These are phyloP conservation scores for Hevea brasiliensis DNA, from an alignment of 345 rosid species.

Conservation along the genomic window DNA sequence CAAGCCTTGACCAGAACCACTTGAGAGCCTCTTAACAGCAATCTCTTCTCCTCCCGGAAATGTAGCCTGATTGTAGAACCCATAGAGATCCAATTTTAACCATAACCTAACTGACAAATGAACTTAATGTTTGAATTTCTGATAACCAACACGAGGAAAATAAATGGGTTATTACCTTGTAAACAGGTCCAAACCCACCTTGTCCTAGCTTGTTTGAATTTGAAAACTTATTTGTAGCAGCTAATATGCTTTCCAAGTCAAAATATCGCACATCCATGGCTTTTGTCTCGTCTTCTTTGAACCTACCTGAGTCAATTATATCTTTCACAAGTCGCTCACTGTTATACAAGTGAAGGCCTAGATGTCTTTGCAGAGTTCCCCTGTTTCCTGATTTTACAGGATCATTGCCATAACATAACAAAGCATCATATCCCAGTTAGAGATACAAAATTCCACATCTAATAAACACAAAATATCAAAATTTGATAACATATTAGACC, in stretches of 20 bases:
- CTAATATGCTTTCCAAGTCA: conserved; percentile 23
- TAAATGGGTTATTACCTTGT: background rate
- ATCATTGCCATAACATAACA: conserved; percentile 3
- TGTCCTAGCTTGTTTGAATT: conserved; percentile 20
- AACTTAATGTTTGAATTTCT: background rate
- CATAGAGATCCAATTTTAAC: background rate
- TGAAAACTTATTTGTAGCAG: conserved; percentile 18
- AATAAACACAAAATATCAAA: too few relatives aligned
- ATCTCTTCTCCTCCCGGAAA: conserved; percentile 16
- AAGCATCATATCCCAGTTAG: background rate
- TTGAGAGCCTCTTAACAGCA: conserved; percentile 18
- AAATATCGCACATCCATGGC: conserved; percentile 26
- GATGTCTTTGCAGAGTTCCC: background rate
- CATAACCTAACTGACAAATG: background rate
- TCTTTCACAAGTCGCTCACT: conserved; percentile 10
- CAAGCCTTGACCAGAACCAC: conserved; percentile 18
- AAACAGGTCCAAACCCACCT: conserved; percentile 22
- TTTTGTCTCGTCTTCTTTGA: conserved; percentile 21
- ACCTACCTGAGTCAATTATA: conserved; percentile 6
- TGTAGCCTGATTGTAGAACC: conserved; percentile 4
- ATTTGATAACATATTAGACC: too few relatives aligned
- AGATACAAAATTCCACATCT: too few relatives aligned
- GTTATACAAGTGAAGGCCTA: background rate
- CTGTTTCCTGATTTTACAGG: conserved; percentile 22
- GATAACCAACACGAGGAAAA: background rate